These are phyloP conservation scores for Yamadazyma nakazawae DNA, from an alignment of 805 yeast species.

Conservation along the genomic window DNA sequence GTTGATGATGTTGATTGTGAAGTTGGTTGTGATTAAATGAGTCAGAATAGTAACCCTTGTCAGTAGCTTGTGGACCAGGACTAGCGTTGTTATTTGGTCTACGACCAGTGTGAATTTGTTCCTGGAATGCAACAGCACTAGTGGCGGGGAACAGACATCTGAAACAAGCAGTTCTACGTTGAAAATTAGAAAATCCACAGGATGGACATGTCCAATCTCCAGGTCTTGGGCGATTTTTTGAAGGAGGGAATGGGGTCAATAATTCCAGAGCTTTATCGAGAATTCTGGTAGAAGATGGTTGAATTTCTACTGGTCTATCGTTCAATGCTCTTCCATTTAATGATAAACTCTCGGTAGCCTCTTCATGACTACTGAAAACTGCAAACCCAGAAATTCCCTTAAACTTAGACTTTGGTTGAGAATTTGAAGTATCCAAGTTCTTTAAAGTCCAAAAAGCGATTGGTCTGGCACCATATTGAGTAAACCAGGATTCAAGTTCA, in stretches of 20 bases:
- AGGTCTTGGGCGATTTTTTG: slow-evolving; percentile 85
- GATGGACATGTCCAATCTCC: slow-evolving; percentile 99
- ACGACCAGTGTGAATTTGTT: slow-evolving; percentile 43
- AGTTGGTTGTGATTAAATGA: slow-evolving; percentile 4
- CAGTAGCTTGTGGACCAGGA: neutral
- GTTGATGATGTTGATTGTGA: slow-evolving; percentile 14
- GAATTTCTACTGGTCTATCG: slow-evolving; percentile 77
- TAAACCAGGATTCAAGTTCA: slow-evolving; percentile 88
- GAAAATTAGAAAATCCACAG: slow-evolving; percentile 93
- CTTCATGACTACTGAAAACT: slow-evolving; percentile 79
- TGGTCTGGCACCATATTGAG: slow-evolving; percentile 82
- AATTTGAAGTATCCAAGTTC: slow-evolving; percentile 36
- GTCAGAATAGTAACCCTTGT: neutral
- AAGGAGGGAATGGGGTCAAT: slow-evolving; percentile 79
- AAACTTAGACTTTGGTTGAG: slow-evolving; percentile 33
- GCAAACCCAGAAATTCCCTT: slow-evolving; percentile 69
- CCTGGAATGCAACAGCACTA: slow-evolving; percentile 66
- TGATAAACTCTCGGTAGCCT: slow-evolving; percentile 72
- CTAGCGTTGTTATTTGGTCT: slow-evolving; percentile 10
- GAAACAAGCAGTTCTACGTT: slow-evolving; percentile 90
- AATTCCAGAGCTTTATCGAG: slow-evolving; percentile 81
- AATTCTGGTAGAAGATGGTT: slow-evolving; percentile 77
- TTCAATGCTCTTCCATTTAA: slow-evolving; percentile 76
- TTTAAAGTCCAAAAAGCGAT: slow-evolving; percentile 86
- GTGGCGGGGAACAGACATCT: slow-evolving; percentile 87